Percentiles rank a stretch among this genome's conserved stretches.
Conservation (phyloP, 148 eudicot species). For the Arbutus unedo region DNA sequence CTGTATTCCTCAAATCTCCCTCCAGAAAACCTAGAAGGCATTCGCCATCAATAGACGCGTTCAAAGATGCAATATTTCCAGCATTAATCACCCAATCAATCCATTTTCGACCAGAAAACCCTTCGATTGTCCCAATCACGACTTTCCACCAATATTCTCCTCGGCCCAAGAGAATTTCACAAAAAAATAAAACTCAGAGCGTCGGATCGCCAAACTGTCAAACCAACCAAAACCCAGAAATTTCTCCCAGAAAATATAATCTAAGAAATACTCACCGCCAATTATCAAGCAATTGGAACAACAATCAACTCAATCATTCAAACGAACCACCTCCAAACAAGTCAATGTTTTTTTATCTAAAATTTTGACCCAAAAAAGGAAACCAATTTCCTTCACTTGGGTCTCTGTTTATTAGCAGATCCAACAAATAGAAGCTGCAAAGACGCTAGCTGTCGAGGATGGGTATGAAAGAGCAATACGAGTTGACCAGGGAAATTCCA, state of each 20-base stretch:
- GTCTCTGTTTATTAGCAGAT: slow-evolving; percentile 25
- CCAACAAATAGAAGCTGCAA: slow-evolving; percentile 18
- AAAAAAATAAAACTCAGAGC: slow-evolving; percentile 5
- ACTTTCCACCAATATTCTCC: slow-evolving; percentile 9
- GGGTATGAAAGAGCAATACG: background rate
- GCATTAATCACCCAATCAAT: slow-evolving; percentile 16
- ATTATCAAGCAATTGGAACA: slow-evolving; percentile 9
- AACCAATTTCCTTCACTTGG: slow-evolving; percentile 7
- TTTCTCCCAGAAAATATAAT: slow-evolving; percentile 2
- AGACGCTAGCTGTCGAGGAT: background rate
- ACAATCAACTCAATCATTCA: slow-evolving; percentile 18
- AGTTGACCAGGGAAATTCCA: slow-evolving; percentile 17
- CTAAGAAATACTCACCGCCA: slow-evolving; percentile 6
- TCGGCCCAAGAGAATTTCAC: slow-evolving; percentile 1
- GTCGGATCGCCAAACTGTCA: background rate
- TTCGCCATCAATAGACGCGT: background rate
- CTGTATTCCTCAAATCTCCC: background rate
- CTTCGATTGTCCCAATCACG: slow-evolving; percentile 14
- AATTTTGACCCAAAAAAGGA: background rate
- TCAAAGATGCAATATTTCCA: background rate
- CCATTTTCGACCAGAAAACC: slow-evolving; percentile 15
- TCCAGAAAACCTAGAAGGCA: slow-evolving; percentile 21
- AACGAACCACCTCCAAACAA: background rate
- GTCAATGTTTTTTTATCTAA: background rate
- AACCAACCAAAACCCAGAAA: slow-evolving; percentile 21